Evolutionary conservation across 192 early-diverging fungal genomes (phyloP), one percentile per base, ranked within the genome.

Genomic region (Paraglomus occultum): DNA sequence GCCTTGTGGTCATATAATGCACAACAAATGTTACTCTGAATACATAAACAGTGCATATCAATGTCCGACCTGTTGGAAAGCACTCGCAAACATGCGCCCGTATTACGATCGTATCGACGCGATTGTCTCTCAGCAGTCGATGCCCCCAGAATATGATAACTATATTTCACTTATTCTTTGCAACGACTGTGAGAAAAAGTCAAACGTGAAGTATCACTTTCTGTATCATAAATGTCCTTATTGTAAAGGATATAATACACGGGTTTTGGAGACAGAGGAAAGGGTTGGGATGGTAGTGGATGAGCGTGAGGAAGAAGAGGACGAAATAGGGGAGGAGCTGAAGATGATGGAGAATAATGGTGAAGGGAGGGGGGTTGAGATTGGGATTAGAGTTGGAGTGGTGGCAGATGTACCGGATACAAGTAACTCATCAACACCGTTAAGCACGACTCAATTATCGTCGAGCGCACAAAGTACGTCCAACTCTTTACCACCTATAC

Each of bases 11-110:
- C 96, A 99, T 71, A 87, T 91, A 67, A 94, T 99, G 55, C 96
- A 99, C 76, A 82, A 91, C 63, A 82, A 80, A 47, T 99, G 96
- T 68, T 84, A 94, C 65, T 77, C 87, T 51, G 84, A 90, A 50
- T 90, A 95, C 73, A 87, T 94, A 48, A 87, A 92, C 66, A 90
- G 90, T 8, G 95, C 94, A 8, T 97, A 96, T 72, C 94, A 96
- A 52, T 99, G 96, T 70, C 96, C 96, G 0, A 92, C 95, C 1
- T 99, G 96, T 72, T 85, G 89, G 71, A 94, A 95, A 71, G 94
- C 95, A 20, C 76, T 99, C 0, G 88, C 89, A 51, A 85, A 96
- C 71, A 96, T 95, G 85, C 79, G 78, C 7, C 77, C 78, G 6
- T 91, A 93, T 69, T 99, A 95, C 70, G 70, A 75, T 39, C 88